Percentiles rank a stretch among this genome's conserved stretches.
Evolutionary conservation across 768 basidiomycete genomes (phyloP).

Genomic region (Lactarius vividus): DNA sequence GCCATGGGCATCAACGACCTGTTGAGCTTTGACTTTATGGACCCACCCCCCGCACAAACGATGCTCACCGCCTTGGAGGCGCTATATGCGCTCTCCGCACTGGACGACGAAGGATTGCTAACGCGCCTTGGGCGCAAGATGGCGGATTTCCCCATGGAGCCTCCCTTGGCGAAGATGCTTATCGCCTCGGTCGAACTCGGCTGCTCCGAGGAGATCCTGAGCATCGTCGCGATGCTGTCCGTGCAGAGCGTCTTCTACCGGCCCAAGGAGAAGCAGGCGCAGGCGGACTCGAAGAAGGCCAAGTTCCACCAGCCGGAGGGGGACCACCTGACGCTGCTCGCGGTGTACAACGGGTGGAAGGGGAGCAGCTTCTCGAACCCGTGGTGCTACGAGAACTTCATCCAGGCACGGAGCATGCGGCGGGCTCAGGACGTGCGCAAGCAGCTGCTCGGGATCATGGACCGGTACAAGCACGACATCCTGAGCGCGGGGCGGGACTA

Average conservation of each 20-base stretch:
- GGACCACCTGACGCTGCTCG: constrained; percentile 86
- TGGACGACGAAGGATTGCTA: constrained; percentile 94
- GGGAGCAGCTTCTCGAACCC: constrained; percentile 94
- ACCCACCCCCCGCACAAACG: constrained; percentile 94
- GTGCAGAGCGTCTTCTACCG: constrained; percentile 97
- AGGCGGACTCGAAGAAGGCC: constrained; percentile 99
- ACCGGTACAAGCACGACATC: constrained; percentile 97
- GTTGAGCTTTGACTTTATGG: constrained; percentile 99
- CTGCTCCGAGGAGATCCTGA: constrained; percentile 97
- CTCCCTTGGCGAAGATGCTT: constrained; percentile 93
- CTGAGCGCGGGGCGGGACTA: constrained; percentile 89
- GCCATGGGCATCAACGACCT: constrained; percentile 99
- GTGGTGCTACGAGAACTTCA: constrained; percentile 99
- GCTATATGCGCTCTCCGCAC: constrained; percentile 90
- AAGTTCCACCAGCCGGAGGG: constrained; percentile 99
- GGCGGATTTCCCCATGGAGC: constrained; percentile 99
- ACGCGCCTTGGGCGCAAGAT: constrained; percentile 96
- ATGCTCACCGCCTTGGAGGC: constrained; percentile 96
- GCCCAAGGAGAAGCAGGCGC: constrained; percentile 99
- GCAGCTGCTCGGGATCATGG: constrained; percentile 98
- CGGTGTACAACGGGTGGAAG: constrained; percentile 99
- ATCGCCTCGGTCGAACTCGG: constrained; percentile 97
- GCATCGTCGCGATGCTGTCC: constrained; percentile 95
- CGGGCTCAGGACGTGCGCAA: constrained; percentile 97
- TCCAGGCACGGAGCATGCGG: constrained; percentile 96